Conservation (phyloP, 2,329 filamentous ascomycete species). For the Cytospora leucostoma region DNA sequence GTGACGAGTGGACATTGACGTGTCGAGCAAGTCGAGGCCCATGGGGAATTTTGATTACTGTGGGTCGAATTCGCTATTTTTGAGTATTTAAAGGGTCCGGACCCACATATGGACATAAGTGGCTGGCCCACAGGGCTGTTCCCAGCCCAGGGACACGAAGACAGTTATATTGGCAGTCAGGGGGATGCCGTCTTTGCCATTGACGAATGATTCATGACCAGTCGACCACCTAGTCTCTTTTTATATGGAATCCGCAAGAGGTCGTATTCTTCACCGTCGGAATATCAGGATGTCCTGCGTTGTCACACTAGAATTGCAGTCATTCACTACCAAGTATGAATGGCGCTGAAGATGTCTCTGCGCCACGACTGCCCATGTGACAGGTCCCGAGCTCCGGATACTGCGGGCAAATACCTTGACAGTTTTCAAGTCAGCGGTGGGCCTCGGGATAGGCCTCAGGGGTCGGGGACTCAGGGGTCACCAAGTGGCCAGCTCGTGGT, state of each 20-base stretch:
- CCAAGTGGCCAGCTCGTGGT: slow-evolving; percentile 16
- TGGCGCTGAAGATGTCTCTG: neutral
- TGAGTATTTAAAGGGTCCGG: slow-evolving; percentile 14
- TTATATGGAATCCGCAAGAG: neutral
- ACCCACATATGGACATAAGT: slow-evolving; percentile 7
- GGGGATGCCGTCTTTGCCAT: neutral
- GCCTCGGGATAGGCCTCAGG: slow-evolving; percentile 12
- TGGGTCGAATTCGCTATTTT: slow-evolving; percentile 22
- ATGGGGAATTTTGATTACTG: slow-evolving; percentile 22
- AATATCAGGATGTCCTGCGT: too few relatives aligned
- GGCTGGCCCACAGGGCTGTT: slow-evolving; percentile 11
- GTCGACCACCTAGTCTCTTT: neutral
- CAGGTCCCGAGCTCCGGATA: slow-evolving; percentile 12
- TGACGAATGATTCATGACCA: neutral
- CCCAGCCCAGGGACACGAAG: slow-evolving; percentile 8
- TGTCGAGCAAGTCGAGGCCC: slow-evolving; percentile 18
- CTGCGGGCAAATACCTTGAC: slow-evolving; percentile 3
- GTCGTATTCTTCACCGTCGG: neutral
- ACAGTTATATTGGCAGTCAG: neutral
- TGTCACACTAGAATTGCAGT: slow-evolving; percentile 1
- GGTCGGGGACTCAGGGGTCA: slow-evolving; percentile 9
- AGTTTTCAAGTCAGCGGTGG: slow-evolving; percentile 19
- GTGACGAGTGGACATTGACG: slow-evolving; percentile 21
- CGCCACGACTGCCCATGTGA: neutral
- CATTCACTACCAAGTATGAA: neutral